Base-by-base conservation (phyloP, 768 basidiomycete genomes). In the Hebeloma cylindrosporum region DNA sequence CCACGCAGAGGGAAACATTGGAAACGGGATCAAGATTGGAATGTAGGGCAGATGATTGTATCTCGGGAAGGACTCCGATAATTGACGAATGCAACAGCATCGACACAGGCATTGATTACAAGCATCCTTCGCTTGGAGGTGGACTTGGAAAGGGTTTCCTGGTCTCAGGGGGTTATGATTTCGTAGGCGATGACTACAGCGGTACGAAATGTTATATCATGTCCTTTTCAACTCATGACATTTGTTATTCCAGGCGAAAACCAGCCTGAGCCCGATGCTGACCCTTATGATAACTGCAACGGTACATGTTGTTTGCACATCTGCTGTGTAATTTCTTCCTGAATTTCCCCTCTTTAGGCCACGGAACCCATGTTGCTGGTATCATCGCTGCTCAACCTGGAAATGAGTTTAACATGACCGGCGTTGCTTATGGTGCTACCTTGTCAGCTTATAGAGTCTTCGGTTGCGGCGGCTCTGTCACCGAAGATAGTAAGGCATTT, bases 1-100 rank as follows among this genome's bases (percentile, higher is more conserved):
- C 11, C 83, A 86, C 54, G 79, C 79, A 6, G 54, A 72, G 49
- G 84, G 82, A 0, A 73, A 78, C 58, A 69, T 68, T n/a, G 85
- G 86, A n/a, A 70, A 70, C 16, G 85, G 85, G 3, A 65, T 85
- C 57, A 83, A 82, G 53, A 72, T 88, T 44, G 85, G 74, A 46
- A 77, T 85, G 78, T 79, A 47, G 54, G 75, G 52, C 6, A 13
- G 31, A 4, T 21, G 3, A 2, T 34, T 41, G 14, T 6, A 38
- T 9, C 6, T 17, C n/a, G 18, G 8, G 34, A 14, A 2, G 14
- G 3, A 25, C 7, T 17, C 18, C 36, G 11, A 10, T 27, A 25
- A n/a, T 25, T 25, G 17, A 28, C 17, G 1, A 14, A 25, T 16
- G n/a, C 25, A 21, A 23, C 32, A 78, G 76, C 36, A 65, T 84